phyloP scores from a whole-genome alignment of 2,329 filamentous ascomycete genomes.

The Helotiales sp. region DNA sequence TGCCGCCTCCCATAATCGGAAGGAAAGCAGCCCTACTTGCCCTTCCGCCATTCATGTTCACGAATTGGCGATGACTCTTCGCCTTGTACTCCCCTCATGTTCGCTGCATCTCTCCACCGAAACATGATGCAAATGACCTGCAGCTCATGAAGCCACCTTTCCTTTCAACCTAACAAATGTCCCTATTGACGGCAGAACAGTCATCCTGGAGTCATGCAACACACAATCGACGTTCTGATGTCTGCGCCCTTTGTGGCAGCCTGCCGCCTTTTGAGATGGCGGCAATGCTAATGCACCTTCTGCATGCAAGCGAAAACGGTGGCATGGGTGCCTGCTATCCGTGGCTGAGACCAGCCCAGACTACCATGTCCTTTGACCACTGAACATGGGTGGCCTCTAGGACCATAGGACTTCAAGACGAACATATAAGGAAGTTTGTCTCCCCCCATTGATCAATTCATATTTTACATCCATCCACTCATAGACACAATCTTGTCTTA shows the following conservation, averaged over 20 bases:
- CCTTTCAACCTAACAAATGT: background rate
- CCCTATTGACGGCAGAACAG: background rate
- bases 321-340: background rate
- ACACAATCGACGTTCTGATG: background rate
- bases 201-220: background rate
- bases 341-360: slow-evolving; percentile 1
- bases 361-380: background rate
- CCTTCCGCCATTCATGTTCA: background rate
- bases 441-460: slow-evolving; percentile 1
- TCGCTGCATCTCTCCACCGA: background rate
- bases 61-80: background rate
- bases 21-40: background rate
- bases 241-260: background rate
- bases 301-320: too few species aligned
- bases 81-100: background rate
- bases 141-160: background rate
- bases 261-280: background rate
- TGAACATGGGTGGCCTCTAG: background rate
- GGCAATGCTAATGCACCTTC: too few species aligned
- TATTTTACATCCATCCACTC: background rate
- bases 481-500: background rate
- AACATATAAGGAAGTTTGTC: background rate
- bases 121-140: background rate
- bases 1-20: background rate
- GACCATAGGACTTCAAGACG: background rate